phyloP scores from a whole-genome alignment of 2,329 filamentous ascomycete genomes.

The Fusarium xyrophilum region DNA sequence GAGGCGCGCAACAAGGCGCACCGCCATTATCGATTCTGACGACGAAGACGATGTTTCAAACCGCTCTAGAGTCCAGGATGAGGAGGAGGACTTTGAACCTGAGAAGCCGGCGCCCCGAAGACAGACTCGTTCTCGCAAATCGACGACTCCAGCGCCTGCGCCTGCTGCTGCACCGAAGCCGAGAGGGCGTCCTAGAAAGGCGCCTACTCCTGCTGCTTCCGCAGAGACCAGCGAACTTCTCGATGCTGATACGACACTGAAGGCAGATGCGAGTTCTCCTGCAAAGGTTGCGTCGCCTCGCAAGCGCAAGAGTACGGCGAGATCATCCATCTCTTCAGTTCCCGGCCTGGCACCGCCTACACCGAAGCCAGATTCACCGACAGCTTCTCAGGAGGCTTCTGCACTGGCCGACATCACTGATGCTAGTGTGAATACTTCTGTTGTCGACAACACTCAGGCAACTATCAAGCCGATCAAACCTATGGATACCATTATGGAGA shows the following conservation, averaged over 20 bases:
- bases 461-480: conserved; percentile 75
- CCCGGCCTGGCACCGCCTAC: conserved; percentile 51
- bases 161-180: conserved; percentile 54
- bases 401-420: conserved; percentile 78
- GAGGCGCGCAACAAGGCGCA: conserved; percentile 65
- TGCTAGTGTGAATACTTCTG: conserved; percentile 62
- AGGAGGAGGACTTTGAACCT: conserved; percentile 80
- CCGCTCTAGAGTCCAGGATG: conserved; percentile 61
- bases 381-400: conserved; percentile 58
- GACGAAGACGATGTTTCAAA: conserved; percentile 72
- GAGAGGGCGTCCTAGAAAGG: conserved; percentile 53
- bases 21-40: conserved; percentile 79
- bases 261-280: conserved; percentile 44
- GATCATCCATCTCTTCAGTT: conserved; percentile 50
- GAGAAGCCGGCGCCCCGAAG: conserved; percentile 66
- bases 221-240: conserved; percentile 48
- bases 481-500: conserved; percentile 80
- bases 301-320: conserved; percentile 70
- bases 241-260: conserved; percentile 46
- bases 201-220: conserved; percentile 42
- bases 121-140: conserved; percentile 52
- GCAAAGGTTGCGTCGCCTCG: conserved; percentile 59
- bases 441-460: conserved; percentile 42
- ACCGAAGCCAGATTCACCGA: conserved; percentile 64
- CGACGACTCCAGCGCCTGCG: conserved; percentile 53